Conservation (phyloP, 345 rosid genomes). For the Pseudoturritis turrita region DNA sequence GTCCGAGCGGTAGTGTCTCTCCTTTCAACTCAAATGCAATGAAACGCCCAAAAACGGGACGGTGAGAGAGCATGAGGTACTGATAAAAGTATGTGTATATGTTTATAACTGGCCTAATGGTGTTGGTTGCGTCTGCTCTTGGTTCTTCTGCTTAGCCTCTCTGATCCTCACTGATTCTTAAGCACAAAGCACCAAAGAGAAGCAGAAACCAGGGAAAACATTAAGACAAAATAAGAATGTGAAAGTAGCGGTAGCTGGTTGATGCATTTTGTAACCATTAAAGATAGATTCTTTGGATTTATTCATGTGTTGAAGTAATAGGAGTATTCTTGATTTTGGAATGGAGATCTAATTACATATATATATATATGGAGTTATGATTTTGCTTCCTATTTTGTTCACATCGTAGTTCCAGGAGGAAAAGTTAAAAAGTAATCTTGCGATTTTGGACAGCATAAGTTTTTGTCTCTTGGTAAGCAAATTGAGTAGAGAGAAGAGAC, state of each 20-base stretch:
- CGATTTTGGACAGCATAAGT: neutral
- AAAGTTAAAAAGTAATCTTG: neutral
- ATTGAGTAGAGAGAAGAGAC: neutral
- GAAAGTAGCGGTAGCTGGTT: conserved; percentile 3
- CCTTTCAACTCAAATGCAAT: conserved; percentile 94
- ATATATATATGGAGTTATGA: no score
- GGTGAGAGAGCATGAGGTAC: conserved; percentile 33
- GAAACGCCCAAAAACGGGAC: conserved; percentile 95
- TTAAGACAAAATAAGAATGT: neutral
- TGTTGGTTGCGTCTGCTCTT: conserved; percentile 15
- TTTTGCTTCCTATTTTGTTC: neutral
- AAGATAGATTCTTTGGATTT: conserved; percentile 10
- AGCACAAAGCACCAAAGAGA: conserved; percentile 17
- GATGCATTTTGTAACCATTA: conserved; percentile 21
- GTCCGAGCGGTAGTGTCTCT: conserved; percentile 91
- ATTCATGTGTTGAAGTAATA: conserved; percentile 22
- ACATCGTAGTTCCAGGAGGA: neutral
- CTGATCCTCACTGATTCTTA: conserved; percentile 23
- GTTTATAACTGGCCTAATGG: conserved; percentile 22
- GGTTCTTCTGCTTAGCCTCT: conserved; percentile 25
- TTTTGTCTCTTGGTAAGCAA: neutral
- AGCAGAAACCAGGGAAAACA: neutral
- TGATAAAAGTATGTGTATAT: conserved; percentile 9
- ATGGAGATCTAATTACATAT: neutral
- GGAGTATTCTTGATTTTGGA: neutral